phyloP scores from a whole-genome alignment of 768 basidiomycete species.

The Xanthoconium stramineum region DNA sequence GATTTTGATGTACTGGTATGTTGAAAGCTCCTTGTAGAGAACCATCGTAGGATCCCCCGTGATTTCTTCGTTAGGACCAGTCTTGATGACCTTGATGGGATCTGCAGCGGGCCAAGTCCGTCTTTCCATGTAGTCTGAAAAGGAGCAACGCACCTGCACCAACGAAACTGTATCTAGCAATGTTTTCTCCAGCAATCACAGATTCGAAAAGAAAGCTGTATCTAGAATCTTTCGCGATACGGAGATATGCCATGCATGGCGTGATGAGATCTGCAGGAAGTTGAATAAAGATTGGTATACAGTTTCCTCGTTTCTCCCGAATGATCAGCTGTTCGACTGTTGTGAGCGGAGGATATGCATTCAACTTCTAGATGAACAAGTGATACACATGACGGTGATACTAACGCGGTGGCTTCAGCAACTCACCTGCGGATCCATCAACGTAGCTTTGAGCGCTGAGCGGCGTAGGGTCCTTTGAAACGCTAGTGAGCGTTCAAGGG shows the following conservation, averaged over 20 bases:
- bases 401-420: background rate
- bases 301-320: slow-evolving; percentile 83
- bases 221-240: slow-evolving; percentile 86
- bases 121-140: background rate
- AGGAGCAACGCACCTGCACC: slow-evolving; percentile 70
- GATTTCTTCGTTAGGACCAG: slow-evolving; percentile 79
- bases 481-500: background rate
- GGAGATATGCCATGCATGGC: slow-evolving; percentile 94
- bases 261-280: slow-evolving; percentile 95
- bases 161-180: slow-evolving; percentile 94
- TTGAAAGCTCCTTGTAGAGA: slow-evolving; percentile 80
- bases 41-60: slow-evolving; percentile 83
- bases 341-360: slow-evolving; percentile 68
- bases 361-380: slow-evolving; percentile 52
- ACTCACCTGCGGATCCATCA: slow-evolving; percentile 53
- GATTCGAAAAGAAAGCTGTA: slow-evolving; percentile 96
- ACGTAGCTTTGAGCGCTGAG: background rate
- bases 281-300: slow-evolving; percentile 88
- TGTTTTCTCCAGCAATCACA: slow-evolving; percentile 83
- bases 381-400: slow-evolving; percentile 56
- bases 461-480: background rate
- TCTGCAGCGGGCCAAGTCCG: slow-evolving; percentile 45
- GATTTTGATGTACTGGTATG: slow-evolving; percentile 87
- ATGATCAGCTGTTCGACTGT: slow-evolving; percentile 74
- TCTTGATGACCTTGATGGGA: slow-evolving; percentile 88